These are phyloP conservation scores for Botryosphaeria dothidea DNA, from an alignment of 2,329 filamentous ascomycete genomes.

Conservation along the genomic window DNA sequence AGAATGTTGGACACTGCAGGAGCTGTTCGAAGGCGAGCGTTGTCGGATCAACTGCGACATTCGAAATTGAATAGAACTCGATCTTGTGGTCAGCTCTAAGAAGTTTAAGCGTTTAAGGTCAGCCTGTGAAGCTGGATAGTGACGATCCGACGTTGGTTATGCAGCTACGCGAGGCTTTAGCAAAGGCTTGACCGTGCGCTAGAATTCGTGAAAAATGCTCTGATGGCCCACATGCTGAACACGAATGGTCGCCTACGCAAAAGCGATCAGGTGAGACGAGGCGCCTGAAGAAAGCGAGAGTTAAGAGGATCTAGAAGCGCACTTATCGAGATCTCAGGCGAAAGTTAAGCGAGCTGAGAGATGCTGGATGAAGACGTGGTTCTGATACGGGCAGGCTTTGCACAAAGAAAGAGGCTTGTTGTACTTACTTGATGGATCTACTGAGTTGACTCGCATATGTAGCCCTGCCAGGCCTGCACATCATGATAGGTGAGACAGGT, in stretches of 20 bases:
- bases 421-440: not conserved
- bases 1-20: not conserved
- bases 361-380: not conserved
- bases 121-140: not conserved
- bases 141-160: not conserved
- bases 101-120: not conserved
- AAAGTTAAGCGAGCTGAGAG: not conserved
- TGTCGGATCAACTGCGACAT: not conserved
- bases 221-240: not conserved
- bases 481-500: not conserved
- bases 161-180: not conserved
- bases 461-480: not conserved
- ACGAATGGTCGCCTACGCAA: not conserved
- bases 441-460: not conserved
- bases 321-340: not conserved
- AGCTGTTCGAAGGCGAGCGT: not conserved
- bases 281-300: not conserved
- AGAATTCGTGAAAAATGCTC: not conserved
- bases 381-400: not conserved
- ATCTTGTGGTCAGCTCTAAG: not conserved
- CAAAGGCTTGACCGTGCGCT: slow-evolving; percentile 10
- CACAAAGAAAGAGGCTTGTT: not conserved
- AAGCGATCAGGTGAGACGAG: not conserved
- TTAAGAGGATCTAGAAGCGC: not conserved
- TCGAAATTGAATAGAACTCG: not conserved